Evolutionary conservation across 352 stramenopile genomes (phyloP).

Genomic region (Phytopythium boreale): DNA sequence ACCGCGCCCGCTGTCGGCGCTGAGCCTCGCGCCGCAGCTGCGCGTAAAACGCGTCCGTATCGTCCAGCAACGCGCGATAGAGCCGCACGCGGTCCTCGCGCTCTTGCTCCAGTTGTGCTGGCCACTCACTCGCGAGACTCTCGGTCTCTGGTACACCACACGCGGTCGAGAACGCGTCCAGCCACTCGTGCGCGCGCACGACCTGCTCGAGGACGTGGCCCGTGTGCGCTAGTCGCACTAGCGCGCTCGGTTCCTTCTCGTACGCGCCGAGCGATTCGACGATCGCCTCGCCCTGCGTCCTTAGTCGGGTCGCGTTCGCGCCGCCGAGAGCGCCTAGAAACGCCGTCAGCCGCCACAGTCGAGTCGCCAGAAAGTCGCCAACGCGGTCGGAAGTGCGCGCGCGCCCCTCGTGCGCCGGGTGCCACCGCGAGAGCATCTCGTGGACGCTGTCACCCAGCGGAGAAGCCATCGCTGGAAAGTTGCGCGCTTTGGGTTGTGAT

Average conservation of each 20-base stretch:
- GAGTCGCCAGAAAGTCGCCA: neutral
- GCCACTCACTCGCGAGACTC: neutral
- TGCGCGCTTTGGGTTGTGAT: too few relatives aligned
- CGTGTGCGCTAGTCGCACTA: neutral
- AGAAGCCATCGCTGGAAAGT: too few relatives aligned
- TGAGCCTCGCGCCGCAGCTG: neutral
- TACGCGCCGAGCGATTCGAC: neutral
- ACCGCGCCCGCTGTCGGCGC: too few relatives aligned
- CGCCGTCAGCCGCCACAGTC: neutral
- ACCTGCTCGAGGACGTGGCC: neutral
- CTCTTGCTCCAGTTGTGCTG: neutral
- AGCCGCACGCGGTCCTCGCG: neutral
- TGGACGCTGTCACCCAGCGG: neutral
- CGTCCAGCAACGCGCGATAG: neutral
- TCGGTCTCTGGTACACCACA: neutral
- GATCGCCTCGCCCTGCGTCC: neutral
- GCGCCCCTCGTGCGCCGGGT: neutral
- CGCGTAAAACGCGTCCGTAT: neutral
- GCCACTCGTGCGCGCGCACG: neutral
- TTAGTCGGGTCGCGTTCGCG: neutral
- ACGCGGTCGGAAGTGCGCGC: neutral
- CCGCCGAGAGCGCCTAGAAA: neutral
- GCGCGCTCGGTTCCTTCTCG: neutral
- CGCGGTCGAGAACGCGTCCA: neutral
- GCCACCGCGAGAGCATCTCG: neutral